These are phyloP conservation scores for Hypoxylon perforatum DNA, from an alignment of 495 filamentous ascomycete species.

Conservation along the genomic window DNA sequence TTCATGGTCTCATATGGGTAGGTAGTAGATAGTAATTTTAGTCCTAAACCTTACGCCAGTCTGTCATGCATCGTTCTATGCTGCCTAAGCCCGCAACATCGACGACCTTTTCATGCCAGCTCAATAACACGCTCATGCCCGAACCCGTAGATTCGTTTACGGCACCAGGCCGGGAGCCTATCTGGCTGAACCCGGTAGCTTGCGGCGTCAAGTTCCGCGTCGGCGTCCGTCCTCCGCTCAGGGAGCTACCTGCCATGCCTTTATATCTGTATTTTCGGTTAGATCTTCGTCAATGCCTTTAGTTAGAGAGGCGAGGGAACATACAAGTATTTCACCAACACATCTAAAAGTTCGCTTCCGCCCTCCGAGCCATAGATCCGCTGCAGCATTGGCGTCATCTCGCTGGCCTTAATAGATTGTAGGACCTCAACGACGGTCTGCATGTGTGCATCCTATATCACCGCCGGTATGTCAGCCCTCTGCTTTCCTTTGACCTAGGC, in stretches of 20 bases:
- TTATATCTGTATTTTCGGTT: slow-evolving; percentile 69
- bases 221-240: slow-evolving; percentile 54
- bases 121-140: slow-evolving; percentile 91
- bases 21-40: not conserved
- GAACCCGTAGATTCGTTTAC: slow-evolving; percentile 80
- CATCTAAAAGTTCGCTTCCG: slow-evolving; percentile 77
- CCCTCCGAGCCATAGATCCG: slow-evolving; percentile 76
- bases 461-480: slow-evolving; percentile 27
- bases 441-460: slow-evolving; percentile 75
- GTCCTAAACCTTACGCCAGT: slow-evolving; percentile 82
- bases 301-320: slow-evolving; percentile 20
- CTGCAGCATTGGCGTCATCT: slow-evolving; percentile 86
- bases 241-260: slow-evolving; percentile 71
- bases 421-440: slow-evolving; percentile 86
- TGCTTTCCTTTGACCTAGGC: not conserved
- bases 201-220: slow-evolving; percentile 74
- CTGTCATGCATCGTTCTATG: slow-evolving; percentile 91
- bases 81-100: slow-evolving; percentile 87
- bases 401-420: slow-evolving; percentile 87
- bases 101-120: slow-evolving; percentile 96
- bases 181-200: slow-evolving; percentile 84
- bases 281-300: slow-evolving; percentile 10
- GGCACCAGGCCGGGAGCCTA: slow-evolving; percentile 71
- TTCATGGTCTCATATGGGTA: slow-evolving; percentile 24
- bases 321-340: slow-evolving; percentile 83